Percentiles rank a stretch among this genome's conserved stretches.
Evolutionary conservation across 1,284 basidiomycete genomes (phyloP).

Genomic region (Ganoderma boninense): DNA sequence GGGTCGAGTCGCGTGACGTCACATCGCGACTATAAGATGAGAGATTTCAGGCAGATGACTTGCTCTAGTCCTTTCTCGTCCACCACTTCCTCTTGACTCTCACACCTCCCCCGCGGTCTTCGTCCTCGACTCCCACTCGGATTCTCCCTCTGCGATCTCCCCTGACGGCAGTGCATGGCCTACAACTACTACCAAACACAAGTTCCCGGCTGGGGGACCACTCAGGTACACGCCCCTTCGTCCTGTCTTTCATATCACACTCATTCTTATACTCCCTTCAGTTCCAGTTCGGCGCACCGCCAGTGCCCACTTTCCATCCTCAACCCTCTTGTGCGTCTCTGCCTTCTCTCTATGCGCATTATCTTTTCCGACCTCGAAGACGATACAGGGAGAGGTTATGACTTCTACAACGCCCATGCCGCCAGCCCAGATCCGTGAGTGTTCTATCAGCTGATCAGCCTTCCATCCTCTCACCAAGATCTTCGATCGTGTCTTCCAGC

Average conservation of each 20-base stretch:
- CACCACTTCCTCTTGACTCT: slow-evolving; percentile 22
- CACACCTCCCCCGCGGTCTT: slow-evolving; percentile 1
- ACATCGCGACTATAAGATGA: slow-evolving; percentile 30
- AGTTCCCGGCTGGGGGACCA: slow-evolving; percentile 36
- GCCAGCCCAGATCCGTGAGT: slow-evolving; percentile 64
- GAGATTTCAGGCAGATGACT: slow-evolving; percentile 25
- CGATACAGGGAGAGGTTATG: slow-evolving; percentile 61
- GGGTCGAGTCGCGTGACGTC: slow-evolving; percentile 30
- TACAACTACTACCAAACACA: slow-evolving; percentile 37
- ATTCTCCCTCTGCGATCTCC: slow-evolving; percentile 5
- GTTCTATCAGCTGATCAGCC: slow-evolving; percentile 12
- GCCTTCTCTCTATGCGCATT: neutral
- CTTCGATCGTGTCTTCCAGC: slow-evolving; percentile 12
- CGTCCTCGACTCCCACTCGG: slow-evolving; percentile 5
- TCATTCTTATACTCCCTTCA: slow-evolving; percentile 32
- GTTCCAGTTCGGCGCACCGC: slow-evolving; percentile 63
- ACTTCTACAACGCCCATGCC: slow-evolving; percentile 71
- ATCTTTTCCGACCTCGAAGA: slow-evolving; percentile 10
- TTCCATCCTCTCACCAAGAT: slow-evolving; percentile 12
- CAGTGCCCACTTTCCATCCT: slow-evolving; percentile 62
- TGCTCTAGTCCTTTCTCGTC: slow-evolving; percentile 23
- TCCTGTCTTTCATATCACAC: slow-evolving; percentile 11
- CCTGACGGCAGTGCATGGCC: slow-evolving; percentile 26
- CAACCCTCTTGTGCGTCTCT: slow-evolving; percentile 58
- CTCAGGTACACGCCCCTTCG: slow-evolving; percentile 31